Percentiles rank a stretch among this genome's conserved stretches.
Conservation (phyloP, 2,329 filamentous ascomycete genomes). For the Dothiorella sarmentorum region DNA sequence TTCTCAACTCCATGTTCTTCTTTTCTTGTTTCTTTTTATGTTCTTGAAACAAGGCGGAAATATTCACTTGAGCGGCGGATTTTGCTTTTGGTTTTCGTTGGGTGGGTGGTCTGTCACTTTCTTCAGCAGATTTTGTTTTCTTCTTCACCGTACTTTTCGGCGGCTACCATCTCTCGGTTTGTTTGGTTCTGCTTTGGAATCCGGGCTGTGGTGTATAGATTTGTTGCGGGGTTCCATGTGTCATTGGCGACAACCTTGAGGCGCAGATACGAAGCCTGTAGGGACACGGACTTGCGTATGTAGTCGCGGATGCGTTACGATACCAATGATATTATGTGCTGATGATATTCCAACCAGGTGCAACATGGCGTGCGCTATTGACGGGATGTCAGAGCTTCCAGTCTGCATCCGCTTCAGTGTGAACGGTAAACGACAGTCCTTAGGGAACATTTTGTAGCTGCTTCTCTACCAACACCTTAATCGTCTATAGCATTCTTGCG, state of each 20-base stretch:
- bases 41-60: background rate
- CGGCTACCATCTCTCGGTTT: background rate
- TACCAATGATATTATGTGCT: background rate
- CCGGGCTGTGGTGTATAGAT: background rate
- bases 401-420: no score
- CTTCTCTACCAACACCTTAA: no score
- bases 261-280: no score
- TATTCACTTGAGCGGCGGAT: background rate
- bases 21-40: background rate
- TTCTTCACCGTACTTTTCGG: background rate
- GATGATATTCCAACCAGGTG: no score
- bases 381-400: no score
- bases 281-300: background rate
- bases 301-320: background rate
- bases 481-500: no score
- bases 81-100: background rate
- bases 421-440: no score
- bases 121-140: background rate
- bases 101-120: background rate
- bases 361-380: no score
- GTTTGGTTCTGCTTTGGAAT: no score
- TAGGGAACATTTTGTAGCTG: no score
- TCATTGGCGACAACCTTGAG: background rate
- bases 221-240: background rate
- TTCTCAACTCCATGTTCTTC: no score